These are phyloP conservation scores for Tricholoma furcatifolium DNA, from an alignment of 768 basidiomycete genomes.

Conservation along the genomic window DNA sequence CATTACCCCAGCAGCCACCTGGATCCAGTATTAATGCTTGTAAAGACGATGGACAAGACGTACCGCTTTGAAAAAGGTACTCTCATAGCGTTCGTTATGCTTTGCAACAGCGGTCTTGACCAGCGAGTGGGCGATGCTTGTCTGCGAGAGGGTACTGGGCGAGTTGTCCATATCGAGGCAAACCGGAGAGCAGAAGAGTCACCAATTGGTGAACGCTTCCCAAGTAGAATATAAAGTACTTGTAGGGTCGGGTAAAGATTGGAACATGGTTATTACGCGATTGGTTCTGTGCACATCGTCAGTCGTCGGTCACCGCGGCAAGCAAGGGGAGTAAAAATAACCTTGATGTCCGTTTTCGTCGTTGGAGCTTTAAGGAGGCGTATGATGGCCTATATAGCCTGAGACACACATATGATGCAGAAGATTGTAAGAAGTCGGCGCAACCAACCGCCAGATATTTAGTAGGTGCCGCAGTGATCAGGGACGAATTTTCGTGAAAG, in stretches of 20 bases:
- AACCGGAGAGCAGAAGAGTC: neutral
- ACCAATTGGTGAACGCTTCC: neutral
- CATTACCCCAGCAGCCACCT: constrained; percentile 72
- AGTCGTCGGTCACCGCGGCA: no score
- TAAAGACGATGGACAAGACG: constrained; percentile 20
- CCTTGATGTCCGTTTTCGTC: neutral
- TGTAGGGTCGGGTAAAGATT: no score
- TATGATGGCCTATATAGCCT: no score
- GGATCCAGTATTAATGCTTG: neutral
- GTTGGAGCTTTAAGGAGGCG: no score
- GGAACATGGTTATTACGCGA: no score
- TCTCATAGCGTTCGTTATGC: constrained; percentile 61
- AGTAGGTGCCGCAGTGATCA: no score
- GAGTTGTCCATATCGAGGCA: constrained; percentile 16
- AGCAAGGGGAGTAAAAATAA: neutral
- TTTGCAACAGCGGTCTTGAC: constrained; percentile 59
- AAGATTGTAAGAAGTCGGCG: no score
- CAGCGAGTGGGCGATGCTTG: constrained; percentile 55
- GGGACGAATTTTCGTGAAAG: no score
- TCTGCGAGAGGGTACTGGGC: constrained; percentile 52
- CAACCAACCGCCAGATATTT: no score
- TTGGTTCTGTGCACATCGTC: no score
- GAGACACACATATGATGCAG: no score
- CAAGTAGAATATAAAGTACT: no score
- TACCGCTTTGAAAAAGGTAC: constrained; percentile 69